These are phyloP conservation scores for Fonsecaea monophora DNA, from an alignment of 2,329 filamentous ascomycete genomes.

Conservation along the genomic window DNA sequence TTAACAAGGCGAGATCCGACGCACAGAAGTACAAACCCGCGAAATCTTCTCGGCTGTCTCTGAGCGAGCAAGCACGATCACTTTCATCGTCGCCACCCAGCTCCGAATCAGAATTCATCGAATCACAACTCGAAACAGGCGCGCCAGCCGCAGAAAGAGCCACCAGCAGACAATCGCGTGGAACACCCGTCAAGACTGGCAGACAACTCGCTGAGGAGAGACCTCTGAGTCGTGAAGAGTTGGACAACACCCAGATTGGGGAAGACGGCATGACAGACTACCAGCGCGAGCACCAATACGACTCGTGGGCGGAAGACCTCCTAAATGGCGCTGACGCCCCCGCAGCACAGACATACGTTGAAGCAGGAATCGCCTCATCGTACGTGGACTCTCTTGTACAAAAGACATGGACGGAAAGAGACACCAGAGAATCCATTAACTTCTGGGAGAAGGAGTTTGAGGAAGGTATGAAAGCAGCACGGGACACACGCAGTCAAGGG, in stretches of 20 bases:
- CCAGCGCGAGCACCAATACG: conserved; percentile 32
- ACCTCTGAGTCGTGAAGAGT: conserved; percentile 24
- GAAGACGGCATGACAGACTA: conserved; percentile 36
- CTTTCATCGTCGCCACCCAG: conserved; percentile 33
- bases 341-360: conserved; percentile 31
- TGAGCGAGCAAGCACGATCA: conserved; percentile 32
- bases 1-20: conserved; percentile 36
- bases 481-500: conserved; percentile 26
- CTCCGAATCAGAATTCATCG: conserved; percentile 18
- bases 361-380: conserved; percentile 27
- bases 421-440: conserved; percentile 27
- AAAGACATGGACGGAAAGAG: conserved; percentile 35
- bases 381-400: conserved; percentile 33
- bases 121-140: conserved; percentile 22
- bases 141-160: background rate
- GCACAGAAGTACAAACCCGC: conserved; percentile 37
- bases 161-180: background rate
- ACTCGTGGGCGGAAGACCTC: conserved; percentile 33
- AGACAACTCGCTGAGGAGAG: background rate
- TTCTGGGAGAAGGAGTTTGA: conserved; percentile 36
- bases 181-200: conserved; percentile 9
- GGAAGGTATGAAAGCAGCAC: conserved; percentile 29
- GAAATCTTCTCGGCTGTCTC: conserved; percentile 33
- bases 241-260: conserved; percentile 30
- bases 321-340: conserved; percentile 11